A percentile compares a stretch with the other conserved stretches of the same genome.
Evolutionary conservation across 257 asterid genomes (phyloP).

Genomic region (Linderniella brevidens): DNA sequence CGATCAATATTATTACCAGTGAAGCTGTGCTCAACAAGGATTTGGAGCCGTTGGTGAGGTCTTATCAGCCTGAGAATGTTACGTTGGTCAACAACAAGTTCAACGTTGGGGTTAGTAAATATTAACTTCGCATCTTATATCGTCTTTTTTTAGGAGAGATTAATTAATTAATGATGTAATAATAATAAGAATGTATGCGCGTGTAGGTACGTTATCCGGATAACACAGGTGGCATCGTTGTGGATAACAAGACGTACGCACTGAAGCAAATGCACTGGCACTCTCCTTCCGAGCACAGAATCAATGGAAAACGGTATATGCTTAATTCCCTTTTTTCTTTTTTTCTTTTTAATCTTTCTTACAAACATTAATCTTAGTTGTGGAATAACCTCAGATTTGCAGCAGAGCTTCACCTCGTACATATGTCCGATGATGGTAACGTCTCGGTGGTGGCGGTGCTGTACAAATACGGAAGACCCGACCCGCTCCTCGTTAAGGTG

Average conservation of each 20-base stretch:
- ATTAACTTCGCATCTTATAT: background rate
- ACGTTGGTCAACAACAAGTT: slow-evolving; percentile 62
- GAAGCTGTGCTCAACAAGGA: slow-evolving; percentile 26
- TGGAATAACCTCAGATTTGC: slow-evolving; percentile 20
- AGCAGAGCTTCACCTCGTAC: slow-evolving; percentile 76
- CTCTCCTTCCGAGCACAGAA: slow-evolving; percentile 69
- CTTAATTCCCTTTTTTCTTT: background rate
- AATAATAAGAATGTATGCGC: background rate
- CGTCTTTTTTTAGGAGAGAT: background rate
- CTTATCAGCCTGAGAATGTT: slow-evolving; percentile 33
- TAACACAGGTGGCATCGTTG: slow-evolving; percentile 26
- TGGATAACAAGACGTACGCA: slow-evolving; percentile 32
- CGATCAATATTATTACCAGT: slow-evolving; percentile 35
- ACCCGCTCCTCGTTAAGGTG: slow-evolving; percentile 58
- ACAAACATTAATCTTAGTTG: background rate
- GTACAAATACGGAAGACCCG: slow-evolving; percentile 38
- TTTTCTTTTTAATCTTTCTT: background rate
- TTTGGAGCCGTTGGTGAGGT: slow-evolving; percentile 38
- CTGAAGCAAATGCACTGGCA: slow-evolving; percentile 91
- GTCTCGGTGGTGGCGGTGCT: slow-evolving; percentile 42
- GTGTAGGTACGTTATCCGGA: slow-evolving; percentile 61
- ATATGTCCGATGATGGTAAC: slow-evolving; percentile 33
- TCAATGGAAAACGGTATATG: slow-evolving; percentile 47
- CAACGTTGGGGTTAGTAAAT: slow-evolving; percentile 70
- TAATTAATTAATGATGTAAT: background rate